Evolutionary conservation across 2,329 filamentous ascomycete species (phyloP).

Genomic region (Chaetothyriales sp.): DNA sequence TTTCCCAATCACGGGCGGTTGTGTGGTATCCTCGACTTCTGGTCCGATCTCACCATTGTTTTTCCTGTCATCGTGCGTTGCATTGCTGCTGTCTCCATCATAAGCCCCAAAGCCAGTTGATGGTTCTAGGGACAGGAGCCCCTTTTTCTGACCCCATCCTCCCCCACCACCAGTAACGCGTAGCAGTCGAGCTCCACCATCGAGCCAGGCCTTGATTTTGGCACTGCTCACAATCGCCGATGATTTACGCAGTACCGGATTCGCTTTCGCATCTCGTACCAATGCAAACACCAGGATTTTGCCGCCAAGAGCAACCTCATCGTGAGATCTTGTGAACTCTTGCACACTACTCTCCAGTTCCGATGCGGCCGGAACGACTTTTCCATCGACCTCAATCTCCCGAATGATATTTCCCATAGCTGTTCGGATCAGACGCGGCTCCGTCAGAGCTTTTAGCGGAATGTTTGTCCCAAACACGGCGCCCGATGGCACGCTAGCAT

Average conservation of each 20-base stretch:
- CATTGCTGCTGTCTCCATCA: conserved; percentile 1
- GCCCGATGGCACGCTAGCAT: conserved; percentile 1
- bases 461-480: conserved; percentile 1
- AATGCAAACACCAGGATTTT: conserved; percentile 1
- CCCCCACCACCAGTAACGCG: conserved; percentile 18
- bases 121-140: conserved; percentile 17
- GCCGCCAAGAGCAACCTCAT: not conserved
- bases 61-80: conserved; percentile 4
- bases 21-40: not conserved
- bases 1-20: not conserved
- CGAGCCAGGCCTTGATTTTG: not conserved
- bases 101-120: conserved; percentile 4
- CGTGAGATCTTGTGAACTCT: not conserved
- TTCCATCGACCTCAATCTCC: conserved; percentile 11
- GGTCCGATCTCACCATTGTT: not conserved
- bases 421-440: conserved; percentile 8
- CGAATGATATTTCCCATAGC: conserved; percentile 18
- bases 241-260: conserved; percentile 5
- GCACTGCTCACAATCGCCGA: not conserved
- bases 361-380: conserved; percentile 10
- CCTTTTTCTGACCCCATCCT: conserved; percentile 18
- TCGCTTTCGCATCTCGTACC: not conserved
- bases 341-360: conserved; percentile 14
- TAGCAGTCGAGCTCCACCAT: conserved; percentile 4
- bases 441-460: conserved; percentile 10